Evolutionary conservation across 768 basidiomycete species (phyloP), one percentile per base, ranked within the genome.

Genomic region (Russula ochroleuca): DNA sequence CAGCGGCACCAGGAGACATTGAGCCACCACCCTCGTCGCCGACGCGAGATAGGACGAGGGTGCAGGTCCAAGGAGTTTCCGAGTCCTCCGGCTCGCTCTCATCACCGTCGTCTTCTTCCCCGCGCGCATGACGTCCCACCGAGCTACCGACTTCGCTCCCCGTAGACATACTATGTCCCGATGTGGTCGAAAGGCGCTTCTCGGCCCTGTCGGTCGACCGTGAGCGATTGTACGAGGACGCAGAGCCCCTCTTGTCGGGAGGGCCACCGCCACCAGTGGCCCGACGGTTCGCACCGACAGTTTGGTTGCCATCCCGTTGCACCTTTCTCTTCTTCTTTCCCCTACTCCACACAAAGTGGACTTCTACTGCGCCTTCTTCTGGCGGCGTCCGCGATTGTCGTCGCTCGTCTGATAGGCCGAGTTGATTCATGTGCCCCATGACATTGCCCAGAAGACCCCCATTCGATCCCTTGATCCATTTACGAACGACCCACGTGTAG

Each of bases 81-180:
- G 91, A 92, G 71, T 98, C 96, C 72, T 98, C 95, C 0, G 94
- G 91, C 67, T 98, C 96, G 64, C 90, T 93, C 50, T 94, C 93
- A 17, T 89, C 86, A 0, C 80, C 92, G 2, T 82, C 81, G 53
- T 86, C 85, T 15, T 73, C 69, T 11, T 85, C 85, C 21, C 72
- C 68, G 13, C 56, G 15, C 40, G 45, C n/a, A 25, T 61, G 45
- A 45, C 45, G 43, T 21, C 61, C 61, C 23, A 59, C 41, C 31
- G 61, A 15, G 43, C 57, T 56, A 15, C 55, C 54, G 21, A 59
- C 33, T 38, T 61, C 63, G 51, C 57, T 64, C 35, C 17, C 43
- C 11, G 65, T 68, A 43, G 67, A 68, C 13, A 60, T 31, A 35
- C 67, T 67, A 11, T 43, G 59, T n/a, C 57, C 67, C 7, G 67